These are phyloP conservation scores for Pseudogymnoascus sp. DNA, from an alignment of 2,329 filamentous ascomycete species.

Conservation along the genomic window DNA sequence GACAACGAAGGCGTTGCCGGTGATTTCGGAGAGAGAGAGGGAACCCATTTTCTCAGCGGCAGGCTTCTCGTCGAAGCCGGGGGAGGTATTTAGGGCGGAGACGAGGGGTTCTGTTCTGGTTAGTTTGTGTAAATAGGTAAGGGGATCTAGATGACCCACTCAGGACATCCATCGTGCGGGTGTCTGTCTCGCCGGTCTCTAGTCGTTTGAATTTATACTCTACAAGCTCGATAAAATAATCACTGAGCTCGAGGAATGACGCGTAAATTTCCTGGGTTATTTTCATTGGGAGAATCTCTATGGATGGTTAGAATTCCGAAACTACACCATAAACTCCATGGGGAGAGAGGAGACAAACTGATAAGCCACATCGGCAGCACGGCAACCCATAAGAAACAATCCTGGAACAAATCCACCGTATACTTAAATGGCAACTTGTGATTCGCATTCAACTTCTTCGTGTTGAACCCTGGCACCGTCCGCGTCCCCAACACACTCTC, in stretches of 20 bases:
- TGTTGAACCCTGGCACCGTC: slow-evolving; percentile 12
- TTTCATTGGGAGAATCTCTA: slow-evolving; percentile 1
- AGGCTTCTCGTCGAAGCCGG: slow-evolving; percentile 12
- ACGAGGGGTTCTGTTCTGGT: slow-evolving; percentile 17
- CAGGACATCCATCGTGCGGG: slow-evolving; percentile 23
- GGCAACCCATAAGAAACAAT: slow-evolving; percentile 42
- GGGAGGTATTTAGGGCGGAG: slow-evolving; percentile 11
- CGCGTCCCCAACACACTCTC: slow-evolving; percentile 18
- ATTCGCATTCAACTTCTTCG: slow-evolving; percentile 20
- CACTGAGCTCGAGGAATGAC: slow-evolving; percentile 3
- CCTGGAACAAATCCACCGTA: slow-evolving; percentile 40
- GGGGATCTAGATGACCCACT: slow-evolving; percentile 12
- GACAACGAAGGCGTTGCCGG: slow-evolving; percentile 29
- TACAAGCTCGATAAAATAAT: slow-evolving; percentile 1
- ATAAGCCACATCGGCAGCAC: slow-evolving; percentile 39
- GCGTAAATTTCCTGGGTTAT: not conserved
- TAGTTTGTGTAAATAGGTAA: not conserved
- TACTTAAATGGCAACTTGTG: slow-evolving; percentile 44
- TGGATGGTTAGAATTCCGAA: not conserved
- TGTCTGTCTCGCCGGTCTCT: slow-evolving; percentile 18
- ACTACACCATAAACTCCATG: not conserved
- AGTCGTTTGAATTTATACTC: slow-evolving; percentile 15
- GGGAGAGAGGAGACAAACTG: slow-evolving; percentile 21
- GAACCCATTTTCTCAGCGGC: slow-evolving; percentile 18
- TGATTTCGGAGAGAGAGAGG: slow-evolving; percentile 20